These are phyloP conservation scores for Picochlorum sp. DNA, from an alignment of 139 green algal genomes.

Conservation along the genomic window DNA sequence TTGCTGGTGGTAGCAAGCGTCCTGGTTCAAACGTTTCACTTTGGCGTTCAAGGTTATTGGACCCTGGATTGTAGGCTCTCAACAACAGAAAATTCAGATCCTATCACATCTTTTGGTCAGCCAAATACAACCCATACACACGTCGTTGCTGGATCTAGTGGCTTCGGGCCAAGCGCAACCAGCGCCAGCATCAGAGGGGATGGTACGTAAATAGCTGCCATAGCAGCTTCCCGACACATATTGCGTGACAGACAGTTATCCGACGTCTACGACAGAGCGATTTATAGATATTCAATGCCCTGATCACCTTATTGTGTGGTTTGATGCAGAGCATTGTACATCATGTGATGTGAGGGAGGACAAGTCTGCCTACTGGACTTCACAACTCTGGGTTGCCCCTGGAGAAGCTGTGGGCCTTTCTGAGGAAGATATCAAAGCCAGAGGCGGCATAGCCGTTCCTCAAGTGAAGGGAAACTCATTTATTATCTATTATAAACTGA, in stretches of 20 bases:
- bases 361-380: not conserved
- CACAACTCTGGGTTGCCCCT: not conserved
- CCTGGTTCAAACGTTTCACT: not conserved
- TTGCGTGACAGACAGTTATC: too few species aligned
- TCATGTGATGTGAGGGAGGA: conserved; percentile 1
- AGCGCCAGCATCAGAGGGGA: not conserved
- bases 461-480: not conserved
- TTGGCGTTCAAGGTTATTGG: not conserved
- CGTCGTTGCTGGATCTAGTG: not conserved
- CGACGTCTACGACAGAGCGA: too few species aligned
- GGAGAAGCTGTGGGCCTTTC: not conserved
- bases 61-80: not conserved
- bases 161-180: not conserved
- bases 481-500: conserved; percentile 2
- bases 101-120: not conserved
- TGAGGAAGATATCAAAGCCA: not conserved
- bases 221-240: too few species aligned
- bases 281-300: too few species aligned
- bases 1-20: not conserved
- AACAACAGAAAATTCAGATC: not conserved
- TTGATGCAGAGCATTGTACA: not conserved
- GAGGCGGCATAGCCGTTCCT: not conserved
- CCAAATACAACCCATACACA: not conserved
- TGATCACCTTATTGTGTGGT: not conserved
- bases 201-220: not conserved